These are phyloP conservation scores for Crithidia fasciculata DNA, from an alignment of 208 protist species.

Conservation along the genomic window DNA sequence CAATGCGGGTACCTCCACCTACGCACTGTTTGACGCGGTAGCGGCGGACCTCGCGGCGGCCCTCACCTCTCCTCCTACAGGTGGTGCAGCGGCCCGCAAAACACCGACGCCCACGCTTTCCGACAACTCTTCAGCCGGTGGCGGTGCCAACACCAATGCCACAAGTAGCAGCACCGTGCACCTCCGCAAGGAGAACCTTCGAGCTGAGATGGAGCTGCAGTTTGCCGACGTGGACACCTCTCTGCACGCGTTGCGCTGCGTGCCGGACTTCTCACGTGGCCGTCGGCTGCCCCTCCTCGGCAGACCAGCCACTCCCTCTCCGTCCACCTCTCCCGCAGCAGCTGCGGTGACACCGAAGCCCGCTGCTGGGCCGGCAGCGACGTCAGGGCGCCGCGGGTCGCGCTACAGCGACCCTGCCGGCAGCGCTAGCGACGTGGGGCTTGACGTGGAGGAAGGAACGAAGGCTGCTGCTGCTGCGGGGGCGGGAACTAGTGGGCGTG, in stretches of 20 bases:
- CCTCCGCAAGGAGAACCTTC: slow-evolving; percentile 17
- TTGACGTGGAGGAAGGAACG: slow-evolving; percentile 1
- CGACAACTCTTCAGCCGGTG: background rate
- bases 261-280: slow-evolving; percentile 18
- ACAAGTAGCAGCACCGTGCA: background rate
- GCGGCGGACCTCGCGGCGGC: slow-evolving; percentile 7
- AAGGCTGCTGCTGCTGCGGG: background rate
- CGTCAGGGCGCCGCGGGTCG: slow-evolving; percentile 3
- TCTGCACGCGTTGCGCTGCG: slow-evolving; percentile 31
- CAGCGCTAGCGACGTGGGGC: slow-evolving; percentile 13
- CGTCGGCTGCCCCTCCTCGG: slow-evolving; percentile 1
- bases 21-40: slow-evolving; percentile 11
- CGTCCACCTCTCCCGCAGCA: background rate
- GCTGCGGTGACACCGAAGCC: background rate
- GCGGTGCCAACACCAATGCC: background rate
- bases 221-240: slow-evolving; percentile 30
- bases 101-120: too few species aligned
- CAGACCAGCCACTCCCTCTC: too few species aligned
- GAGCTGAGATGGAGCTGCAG: slow-evolving; percentile 24
- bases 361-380: background rate
- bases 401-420: slow-evolving; percentile 17
- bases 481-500: background rate
- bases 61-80: background rate
- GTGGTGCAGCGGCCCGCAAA: background rate
- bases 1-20: background rate